Conservation (phyloP, 2,329 filamentous ascomycete genomes). For the Aurifilum marmelostoma region DNA sequence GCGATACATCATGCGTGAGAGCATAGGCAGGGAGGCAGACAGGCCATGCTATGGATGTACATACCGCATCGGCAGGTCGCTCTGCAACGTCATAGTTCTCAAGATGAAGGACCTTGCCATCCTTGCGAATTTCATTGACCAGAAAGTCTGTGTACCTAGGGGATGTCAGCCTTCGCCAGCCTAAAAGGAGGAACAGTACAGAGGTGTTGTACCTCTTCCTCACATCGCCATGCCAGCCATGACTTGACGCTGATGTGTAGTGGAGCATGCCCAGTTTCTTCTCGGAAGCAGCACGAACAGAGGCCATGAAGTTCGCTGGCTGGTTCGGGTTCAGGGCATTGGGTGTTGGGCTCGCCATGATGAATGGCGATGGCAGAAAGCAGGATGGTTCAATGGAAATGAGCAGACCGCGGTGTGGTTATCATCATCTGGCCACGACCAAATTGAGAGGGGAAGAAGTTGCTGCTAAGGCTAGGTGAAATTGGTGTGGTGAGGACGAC, state of each 20-base stretch:
- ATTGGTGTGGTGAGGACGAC: background rate
- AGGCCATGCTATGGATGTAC: conserved; percentile 13
- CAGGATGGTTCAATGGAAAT: background rate
- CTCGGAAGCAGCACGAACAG: conserved; percentile 38
- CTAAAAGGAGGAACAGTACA: conserved; percentile 31
- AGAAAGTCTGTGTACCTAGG: conserved; percentile 84
- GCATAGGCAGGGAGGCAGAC: background rate
- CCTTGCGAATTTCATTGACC: conserved; percentile 82
- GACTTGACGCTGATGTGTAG: conserved; percentile 44
- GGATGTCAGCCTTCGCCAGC: conserved; percentile 19
- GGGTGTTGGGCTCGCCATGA: conserved; percentile 18
- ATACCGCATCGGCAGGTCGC: conserved; percentile 18
- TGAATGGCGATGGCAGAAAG: background rate
- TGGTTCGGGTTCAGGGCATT: conserved; percentile 16
- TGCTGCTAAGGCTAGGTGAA: background rate
- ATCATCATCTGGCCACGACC: background rate
- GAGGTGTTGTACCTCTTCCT: conserved; percentile 46
- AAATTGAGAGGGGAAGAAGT: background rate
- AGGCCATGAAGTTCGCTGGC: conserved; percentile 24
- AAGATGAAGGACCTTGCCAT: conserved; percentile 77
- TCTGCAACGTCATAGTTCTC: conserved; percentile 36
- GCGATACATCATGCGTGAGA: background rate
- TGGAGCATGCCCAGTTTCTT: conserved; percentile 47
- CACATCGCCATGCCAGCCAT: conserved; percentile 48
- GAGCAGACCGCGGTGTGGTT: no score